These are phyloP conservation scores for Triangularia verruculosa DNA, from an alignment of 2,329 filamentous ascomycete species.

Conservation along the genomic window DNA sequence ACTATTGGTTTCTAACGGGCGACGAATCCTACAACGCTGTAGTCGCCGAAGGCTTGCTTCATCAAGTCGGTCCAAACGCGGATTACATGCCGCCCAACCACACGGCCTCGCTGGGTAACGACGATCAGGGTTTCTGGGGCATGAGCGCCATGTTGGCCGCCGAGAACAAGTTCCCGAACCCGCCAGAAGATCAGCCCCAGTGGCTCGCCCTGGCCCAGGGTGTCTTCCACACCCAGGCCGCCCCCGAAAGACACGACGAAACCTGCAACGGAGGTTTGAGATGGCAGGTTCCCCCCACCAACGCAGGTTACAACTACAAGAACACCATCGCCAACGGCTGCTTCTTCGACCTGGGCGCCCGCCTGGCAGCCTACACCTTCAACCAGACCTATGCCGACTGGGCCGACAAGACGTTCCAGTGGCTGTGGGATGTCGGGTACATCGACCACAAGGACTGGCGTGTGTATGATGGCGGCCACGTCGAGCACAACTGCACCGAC, in stretches of 20 bases:
- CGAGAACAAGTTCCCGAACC: slow-evolving; percentile 62
- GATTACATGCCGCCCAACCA: slow-evolving; percentile 62
- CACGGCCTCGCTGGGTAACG: slow-evolving; percentile 58
- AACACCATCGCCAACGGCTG: slow-evolving; percentile 43
- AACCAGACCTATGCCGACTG: slow-evolving; percentile 63
- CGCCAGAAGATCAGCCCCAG: slow-evolving; percentile 50
- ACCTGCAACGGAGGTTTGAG: slow-evolving; percentile 68
- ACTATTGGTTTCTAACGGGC: slow-evolving; percentile 68
- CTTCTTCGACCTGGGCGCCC: slow-evolving; percentile 64
- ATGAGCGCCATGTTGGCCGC: slow-evolving; percentile 66
- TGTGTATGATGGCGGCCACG: slow-evolving; percentile 63
- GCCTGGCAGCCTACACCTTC: slow-evolving; percentile 67
- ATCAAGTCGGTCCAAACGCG: slow-evolving; percentile 53
- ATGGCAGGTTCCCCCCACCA: slow-evolving; percentile 75
- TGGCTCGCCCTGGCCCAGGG: slow-evolving; percentile 68
- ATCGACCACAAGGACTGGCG: slow-evolving; percentile 55
- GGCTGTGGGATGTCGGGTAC: slow-evolving; percentile 53
- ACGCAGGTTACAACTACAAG: slow-evolving; percentile 75
- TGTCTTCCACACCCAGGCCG: slow-evolving; percentile 63
- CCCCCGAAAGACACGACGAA: slow-evolving; percentile 59
- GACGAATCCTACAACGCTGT: slow-evolving; percentile 61
- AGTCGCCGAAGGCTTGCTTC: slow-evolving; percentile 54
- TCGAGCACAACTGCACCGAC: slow-evolving; percentile 56
- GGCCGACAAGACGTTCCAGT: slow-evolving; percentile 61
- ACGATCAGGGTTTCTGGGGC: slow-evolving; percentile 71